phyloP scores from a whole-genome alignment of 169 alveolate species.

The Cryptosporidium xiaoi region DNA sequence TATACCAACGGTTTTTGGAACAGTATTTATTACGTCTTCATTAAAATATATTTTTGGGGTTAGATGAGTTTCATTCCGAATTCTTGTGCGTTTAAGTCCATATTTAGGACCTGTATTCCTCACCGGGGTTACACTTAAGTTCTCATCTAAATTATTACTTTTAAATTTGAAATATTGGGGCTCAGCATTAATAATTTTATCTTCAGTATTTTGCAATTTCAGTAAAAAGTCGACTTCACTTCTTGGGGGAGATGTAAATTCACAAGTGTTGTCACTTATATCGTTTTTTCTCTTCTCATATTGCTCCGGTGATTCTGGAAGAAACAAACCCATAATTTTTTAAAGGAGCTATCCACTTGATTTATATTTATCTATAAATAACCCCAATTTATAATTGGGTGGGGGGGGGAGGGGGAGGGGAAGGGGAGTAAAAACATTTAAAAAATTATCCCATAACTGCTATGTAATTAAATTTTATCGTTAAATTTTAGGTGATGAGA shows the following conservation, averaged over 20 bases:
- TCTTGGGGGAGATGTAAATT: neutral
- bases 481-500: conserved; percentile 18
- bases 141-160: too few species aligned
- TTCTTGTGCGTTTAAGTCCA: neutral
- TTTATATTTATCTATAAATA: too few species aligned
- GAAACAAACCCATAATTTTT: neutral
- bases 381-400: too few species aligned
- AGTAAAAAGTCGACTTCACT: conserved; percentile 12
- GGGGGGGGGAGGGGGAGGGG: too few species aligned
- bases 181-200: neutral
- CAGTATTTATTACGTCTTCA: conserved; percentile 42
- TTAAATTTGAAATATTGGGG: neutral
- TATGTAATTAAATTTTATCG: neutral
- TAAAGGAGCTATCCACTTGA: too few species aligned
- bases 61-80: neutral
- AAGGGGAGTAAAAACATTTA: too few species aligned
- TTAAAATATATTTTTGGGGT: conserved; percentile 52
- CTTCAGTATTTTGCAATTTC: conserved; percentile 17
- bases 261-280: neutral
- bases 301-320: conserved; percentile 24
- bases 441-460: neutral
- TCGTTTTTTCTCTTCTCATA: neutral
- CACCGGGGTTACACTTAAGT: conserved; percentile 4
- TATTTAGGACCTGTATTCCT: conserved; percentile 1
- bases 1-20: conserved; percentile 33